Evolutionary conservation across 352 stramenopile genomes (phyloP).

Genomic region (Elongisporangium undulatum): DNA sequence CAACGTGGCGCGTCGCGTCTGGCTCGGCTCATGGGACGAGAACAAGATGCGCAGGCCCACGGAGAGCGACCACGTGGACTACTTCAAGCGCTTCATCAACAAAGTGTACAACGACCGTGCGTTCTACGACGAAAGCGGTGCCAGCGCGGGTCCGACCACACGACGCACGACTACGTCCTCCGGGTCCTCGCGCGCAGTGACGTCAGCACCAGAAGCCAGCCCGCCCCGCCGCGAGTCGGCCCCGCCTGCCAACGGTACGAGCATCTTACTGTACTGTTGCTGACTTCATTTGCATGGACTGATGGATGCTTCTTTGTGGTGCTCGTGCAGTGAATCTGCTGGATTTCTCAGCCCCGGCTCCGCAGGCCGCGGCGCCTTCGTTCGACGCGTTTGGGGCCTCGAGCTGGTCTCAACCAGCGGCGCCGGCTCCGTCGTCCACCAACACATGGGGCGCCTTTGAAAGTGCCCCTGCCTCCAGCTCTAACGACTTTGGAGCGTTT

Average conservation of each 20-base stretch:
- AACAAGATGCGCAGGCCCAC: constrained; percentile 58
- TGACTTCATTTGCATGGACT: background rate
- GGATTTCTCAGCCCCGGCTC: constrained; percentile 39
- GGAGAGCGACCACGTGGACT: constrained; percentile 73
- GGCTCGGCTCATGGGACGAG: constrained; percentile 83
- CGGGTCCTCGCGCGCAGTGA: background rate
- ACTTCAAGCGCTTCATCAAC: constrained; percentile 87
- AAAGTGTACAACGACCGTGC: constrained; percentile 77
- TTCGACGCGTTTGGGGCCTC: constrained; percentile 41
- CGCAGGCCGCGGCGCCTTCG: constrained; percentile 7
- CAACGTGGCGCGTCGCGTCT: constrained; percentile 75
- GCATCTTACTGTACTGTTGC: background rate
- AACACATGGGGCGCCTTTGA: constrained; percentile 21
- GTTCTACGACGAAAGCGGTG: constrained; percentile 60
- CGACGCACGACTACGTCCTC: background rate
- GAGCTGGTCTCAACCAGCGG: constrained; percentile 8
- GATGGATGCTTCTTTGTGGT: constrained; percentile 1
- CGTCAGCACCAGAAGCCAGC: constrained; percentile 5
- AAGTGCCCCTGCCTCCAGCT: constrained; percentile 14
- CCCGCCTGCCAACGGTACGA: background rate
- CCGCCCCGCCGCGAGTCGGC: constrained; percentile 6
- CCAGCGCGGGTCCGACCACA: background rate
- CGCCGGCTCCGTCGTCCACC: constrained; percentile 9
- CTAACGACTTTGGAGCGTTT: constrained; percentile 43
- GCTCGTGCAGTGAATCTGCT: constrained; percentile 38